A percentile compares a stretch with the other conserved stretches of the same genome.
Evolutionary conservation across 208 protist genomes (phyloP).

Genomic region (Trypanosoma rangeli): DNA sequence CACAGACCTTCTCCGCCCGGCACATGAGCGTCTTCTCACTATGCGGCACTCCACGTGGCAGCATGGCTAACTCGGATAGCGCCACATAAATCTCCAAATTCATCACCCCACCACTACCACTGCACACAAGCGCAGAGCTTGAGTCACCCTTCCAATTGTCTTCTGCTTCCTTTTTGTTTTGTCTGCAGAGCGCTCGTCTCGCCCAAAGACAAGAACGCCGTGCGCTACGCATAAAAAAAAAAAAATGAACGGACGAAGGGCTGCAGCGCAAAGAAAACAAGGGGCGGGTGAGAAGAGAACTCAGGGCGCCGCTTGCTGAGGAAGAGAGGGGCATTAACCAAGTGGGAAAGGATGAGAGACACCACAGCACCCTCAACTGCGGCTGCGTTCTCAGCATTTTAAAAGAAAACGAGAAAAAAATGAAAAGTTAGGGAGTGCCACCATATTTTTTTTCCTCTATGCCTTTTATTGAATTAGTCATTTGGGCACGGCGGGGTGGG

Average conservation of each 20-base stretch:
- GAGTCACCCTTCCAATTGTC: background rate
- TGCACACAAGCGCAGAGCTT: too few relatives aligned
- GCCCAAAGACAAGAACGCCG: background rate
- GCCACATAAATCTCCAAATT: conserved; percentile 53
- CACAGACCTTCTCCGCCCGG: conserved; percentile 37
- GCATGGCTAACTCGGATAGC: conserved; percentile 30
- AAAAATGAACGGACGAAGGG: background rate
- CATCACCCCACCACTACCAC: background rate
- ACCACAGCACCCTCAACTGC: background rate
- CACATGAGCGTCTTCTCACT: conserved; percentile 42
- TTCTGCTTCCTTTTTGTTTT: background rate
- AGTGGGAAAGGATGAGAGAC: background rate
- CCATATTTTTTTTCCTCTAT: too few relatives aligned
- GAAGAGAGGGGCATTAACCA: background rate
- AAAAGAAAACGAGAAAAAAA: background rate
- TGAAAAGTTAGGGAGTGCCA: too few relatives aligned
- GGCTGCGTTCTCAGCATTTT: background rate
- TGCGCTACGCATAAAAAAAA: background rate
- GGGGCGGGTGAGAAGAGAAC: background rate
- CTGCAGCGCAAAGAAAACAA: conserved; percentile 3
- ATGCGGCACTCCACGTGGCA: conserved; percentile 30
- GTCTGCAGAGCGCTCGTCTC: background rate
- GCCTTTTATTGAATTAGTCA: background rate
- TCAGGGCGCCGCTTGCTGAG: background rate
- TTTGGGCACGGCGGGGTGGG: background rate